phyloP scores from a whole-genome alignment of 768 basidiomycete genomes.

The Leucosporidium yakuticum region DNA sequence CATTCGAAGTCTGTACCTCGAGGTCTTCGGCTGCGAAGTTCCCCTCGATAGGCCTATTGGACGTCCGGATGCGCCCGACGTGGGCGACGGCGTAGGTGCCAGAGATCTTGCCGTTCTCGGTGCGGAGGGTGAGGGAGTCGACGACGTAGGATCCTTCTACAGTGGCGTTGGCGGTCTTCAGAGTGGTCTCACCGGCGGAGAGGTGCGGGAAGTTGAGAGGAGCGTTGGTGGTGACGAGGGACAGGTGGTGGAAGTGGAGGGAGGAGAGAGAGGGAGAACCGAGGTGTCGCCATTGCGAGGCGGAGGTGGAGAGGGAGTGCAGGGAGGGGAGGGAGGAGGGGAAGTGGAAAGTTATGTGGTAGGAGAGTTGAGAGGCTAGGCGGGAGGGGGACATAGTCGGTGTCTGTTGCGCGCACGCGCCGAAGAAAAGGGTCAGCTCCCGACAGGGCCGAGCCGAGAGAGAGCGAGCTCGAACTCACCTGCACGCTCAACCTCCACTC shows the following conservation, averaged over 20 bases:
- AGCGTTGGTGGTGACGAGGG: slow-evolving; percentile 2
- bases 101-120: background rate
- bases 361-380: slow-evolving; percentile 11
- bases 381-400: background rate
- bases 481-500: background rate
- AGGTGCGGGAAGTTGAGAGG: background rate
- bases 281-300: slow-evolving; percentile 6
- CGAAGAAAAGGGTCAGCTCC: background rate
- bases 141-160: background rate
- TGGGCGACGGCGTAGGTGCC: background rate
- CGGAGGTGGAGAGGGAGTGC: slow-evolving; percentile 1
- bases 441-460: too few species aligned
- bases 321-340: background rate
- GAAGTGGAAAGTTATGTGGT: slow-evolving; percentile 17
- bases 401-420: background rate
- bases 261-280: slow-evolving; percentile 4
- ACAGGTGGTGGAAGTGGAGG: background rate
- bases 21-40: background rate
- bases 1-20: background rate
- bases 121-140: background rate
- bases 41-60: background rate
- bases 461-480: background rate
- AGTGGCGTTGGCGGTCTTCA: background rate
- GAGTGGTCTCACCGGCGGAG: background rate
- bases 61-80: background rate